Evolutionary conservation across 2,329 filamentous ascomycete genomes (phyloP).

Genomic region (Capronia americana): DNA sequence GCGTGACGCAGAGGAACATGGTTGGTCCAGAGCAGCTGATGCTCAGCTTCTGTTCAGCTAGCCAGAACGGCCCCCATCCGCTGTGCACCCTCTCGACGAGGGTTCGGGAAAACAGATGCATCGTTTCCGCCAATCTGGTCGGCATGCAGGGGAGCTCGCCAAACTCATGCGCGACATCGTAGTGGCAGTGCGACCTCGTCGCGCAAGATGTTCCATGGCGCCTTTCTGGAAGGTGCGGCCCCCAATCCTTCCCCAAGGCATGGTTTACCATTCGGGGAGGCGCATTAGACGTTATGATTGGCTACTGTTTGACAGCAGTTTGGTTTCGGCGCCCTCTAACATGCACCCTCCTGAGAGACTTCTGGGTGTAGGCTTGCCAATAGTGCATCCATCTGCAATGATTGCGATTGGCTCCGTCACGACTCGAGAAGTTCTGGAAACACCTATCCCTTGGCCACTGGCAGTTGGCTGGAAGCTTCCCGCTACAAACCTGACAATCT

Average conservation of each 20-base stretch:
- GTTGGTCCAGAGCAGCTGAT: conserved; percentile 13
- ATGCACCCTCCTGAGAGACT: background rate
- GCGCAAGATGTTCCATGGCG: background rate
- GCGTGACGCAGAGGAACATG: conserved; percentile 1
- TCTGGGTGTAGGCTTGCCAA: background rate
- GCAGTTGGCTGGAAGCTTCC: background rate
- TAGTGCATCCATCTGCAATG: background rate
- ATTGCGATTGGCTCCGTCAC: background rate
- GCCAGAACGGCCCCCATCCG: conserved; percentile 14
- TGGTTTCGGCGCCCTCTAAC: background rate
- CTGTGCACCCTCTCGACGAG: background rate
- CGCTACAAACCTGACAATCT: background rate
- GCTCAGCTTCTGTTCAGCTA: conserved; percentile 11
- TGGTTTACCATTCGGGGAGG: background rate
- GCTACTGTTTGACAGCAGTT: background rate
- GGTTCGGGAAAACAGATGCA: background rate
- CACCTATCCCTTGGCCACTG: background rate
- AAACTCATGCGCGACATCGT: conserved; percentile 11
- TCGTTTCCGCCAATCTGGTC: conserved; percentile 7
- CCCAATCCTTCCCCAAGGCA: background rate
- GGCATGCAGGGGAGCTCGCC: background rate
- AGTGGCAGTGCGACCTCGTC: background rate
- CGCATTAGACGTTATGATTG: background rate
- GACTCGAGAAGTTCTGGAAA: background rate
- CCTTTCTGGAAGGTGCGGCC: background rate